A percentile compares a stretch with the other conserved stretches of the same genome.
These are phyloP conservation scores for Venturia asperata DNA, from an alignment of 2,329 filamentous ascomycete genomes.

Conservation along the genomic window DNA sequence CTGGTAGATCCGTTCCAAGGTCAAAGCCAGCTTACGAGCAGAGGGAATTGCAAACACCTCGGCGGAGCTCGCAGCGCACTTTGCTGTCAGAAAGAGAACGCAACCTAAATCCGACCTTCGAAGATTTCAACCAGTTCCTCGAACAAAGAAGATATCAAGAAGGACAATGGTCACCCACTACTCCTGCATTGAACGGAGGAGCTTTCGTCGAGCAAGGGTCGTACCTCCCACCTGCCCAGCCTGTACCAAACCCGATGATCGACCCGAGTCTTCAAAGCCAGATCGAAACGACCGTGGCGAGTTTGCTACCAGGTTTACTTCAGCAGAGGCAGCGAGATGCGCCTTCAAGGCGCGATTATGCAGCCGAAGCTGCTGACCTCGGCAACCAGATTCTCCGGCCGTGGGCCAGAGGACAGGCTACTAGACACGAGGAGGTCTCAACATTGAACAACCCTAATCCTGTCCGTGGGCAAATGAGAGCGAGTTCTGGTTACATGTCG, in stretches of 20 bases:
- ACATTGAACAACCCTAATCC: not conserved
- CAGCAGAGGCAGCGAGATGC: conserved; percentile 1
- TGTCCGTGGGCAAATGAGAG: not conserved
- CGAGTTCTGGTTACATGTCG: not conserved
- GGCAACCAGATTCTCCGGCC: not conserved
- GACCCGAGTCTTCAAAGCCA: not conserved
- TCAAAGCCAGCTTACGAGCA: not conserved
- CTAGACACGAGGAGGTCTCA: not conserved
- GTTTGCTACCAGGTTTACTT: not conserved
- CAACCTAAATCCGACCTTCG: not conserved
- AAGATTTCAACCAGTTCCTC: not conserved
- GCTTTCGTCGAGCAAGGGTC: not conserved
- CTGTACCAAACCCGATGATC: not conserved
- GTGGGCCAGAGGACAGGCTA: not conserved
- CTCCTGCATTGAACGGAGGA: not conserved
- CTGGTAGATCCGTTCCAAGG: not conserved
- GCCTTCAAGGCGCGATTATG: not conserved
- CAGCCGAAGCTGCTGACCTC: conserved; percentile 5
- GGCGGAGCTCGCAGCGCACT: not conserved
- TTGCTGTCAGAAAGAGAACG: not conserved
- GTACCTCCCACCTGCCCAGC: not conserved
- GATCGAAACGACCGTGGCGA: not conserved
- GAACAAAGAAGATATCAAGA: not conserved
- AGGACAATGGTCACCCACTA: not conserved
- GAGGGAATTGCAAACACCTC: not conserved